Evolutionary conservation across 2,329 filamentous ascomycete species (phyloP), one percentile per base, ranked within the genome.

Genomic region (Xylariales sp.): DNA sequence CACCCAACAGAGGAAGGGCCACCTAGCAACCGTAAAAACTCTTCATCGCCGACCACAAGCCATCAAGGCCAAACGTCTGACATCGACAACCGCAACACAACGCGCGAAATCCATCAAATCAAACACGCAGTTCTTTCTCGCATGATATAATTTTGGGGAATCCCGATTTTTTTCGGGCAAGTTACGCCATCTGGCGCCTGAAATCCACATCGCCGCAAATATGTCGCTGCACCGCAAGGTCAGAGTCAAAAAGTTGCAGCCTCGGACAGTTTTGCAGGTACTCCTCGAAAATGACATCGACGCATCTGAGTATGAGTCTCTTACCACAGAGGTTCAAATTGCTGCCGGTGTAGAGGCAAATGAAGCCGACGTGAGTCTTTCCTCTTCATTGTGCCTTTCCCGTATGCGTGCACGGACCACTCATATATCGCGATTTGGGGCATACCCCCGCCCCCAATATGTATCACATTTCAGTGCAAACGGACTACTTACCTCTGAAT

Each of bases 291-390:
- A 88, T 65, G 87, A 97, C 62, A 85, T 97, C 68, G 89, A 96
- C 61, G 76, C 84, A 60, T 78, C 75, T 58, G 80, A 89, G 66
- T 95, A 96, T 65, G 88, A 95, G 68, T 80, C 86, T 57, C 82
- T 91, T 62, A 86, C 85, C 54, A 84, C 85, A 62, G 77, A 87
- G 79, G 72, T 81, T 75, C 69, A 88, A 84, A 88, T 96, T 62
- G 89, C 93, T 62, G 96, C 90, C 52, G 93, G 93, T 67, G 93
- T 98, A 56, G 93, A 98, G 68, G 90, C 95, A 63, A 87, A 83
- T 51, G 93, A 98, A 70, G 90, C 97, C 80, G 91, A 91, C 71
- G 93, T 96, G 69, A 81, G 89, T 87, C 49, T 56, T 54, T 60
- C 53, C 55, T 31, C 51, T 51, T 50, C 52, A 56, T 54, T 46